Conservation (phyloP, 345 rosid genomes). For the Corchorus olitorius region DNA sequence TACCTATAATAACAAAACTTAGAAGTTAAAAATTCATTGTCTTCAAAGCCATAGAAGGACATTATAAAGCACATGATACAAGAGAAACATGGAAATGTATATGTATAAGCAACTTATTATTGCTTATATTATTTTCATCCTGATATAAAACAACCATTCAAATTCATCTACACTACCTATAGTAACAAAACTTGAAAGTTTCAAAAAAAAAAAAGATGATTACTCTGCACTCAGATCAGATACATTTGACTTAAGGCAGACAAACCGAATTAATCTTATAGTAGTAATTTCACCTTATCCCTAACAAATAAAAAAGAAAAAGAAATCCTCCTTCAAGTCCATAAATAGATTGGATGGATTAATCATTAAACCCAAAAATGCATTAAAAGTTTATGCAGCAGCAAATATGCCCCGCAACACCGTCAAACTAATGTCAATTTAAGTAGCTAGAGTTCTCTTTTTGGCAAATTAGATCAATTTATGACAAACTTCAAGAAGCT, state of each 20-base stretch:
- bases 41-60: background rate
- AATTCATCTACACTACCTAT: too few species aligned
- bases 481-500: background rate
- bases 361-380: background rate
- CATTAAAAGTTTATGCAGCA: background rate
- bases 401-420: background rate
- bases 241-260: background rate
- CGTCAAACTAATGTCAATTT: background rate
- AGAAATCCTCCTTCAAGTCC: too few species aligned
- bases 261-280: background rate
- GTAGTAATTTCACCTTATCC: too few species aligned
- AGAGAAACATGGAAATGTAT: too few species aligned
- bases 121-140: background rate
- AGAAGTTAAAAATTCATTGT: background rate
- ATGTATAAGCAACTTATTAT: too few species aligned
- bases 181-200: too few species aligned
- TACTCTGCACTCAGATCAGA: slow-evolving; percentile 1
- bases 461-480: background rate
- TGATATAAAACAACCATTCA: background rate
- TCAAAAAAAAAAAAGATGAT: background rate
- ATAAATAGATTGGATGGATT: background rate
- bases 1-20: slow-evolving; percentile 31
- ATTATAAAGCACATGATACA: background rate
- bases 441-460: background rate
- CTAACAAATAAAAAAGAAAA: too few species aligned